Evolutionary conservation across 2,329 filamentous ascomycete genomes (phyloP).

Genomic region (Furcasterigmium furcatum): DNA sequence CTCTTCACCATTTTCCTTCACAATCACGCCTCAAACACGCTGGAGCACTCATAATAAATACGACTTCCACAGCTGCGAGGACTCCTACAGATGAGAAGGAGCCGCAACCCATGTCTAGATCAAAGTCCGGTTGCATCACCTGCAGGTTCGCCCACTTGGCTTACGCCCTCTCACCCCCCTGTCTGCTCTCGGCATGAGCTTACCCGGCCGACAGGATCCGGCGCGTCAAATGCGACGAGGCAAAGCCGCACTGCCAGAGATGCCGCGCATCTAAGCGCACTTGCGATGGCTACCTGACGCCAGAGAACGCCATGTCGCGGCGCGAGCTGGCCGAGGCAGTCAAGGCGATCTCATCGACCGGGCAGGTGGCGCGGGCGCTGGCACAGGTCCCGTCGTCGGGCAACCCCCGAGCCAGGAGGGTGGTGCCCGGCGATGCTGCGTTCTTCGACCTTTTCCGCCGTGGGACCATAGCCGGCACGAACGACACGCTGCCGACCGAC

Average conservation of each 20-base stretch:
- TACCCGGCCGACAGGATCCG: conserved; percentile 14
- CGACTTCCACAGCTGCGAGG: no score
- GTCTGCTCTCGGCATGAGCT: neutral
- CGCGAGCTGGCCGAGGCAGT: conserved; percentile 23
- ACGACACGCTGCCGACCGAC: conserved; percentile 17
- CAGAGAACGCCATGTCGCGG: conserved; percentile 19
- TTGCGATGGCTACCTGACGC: conserved; percentile 25
- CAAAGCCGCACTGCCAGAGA: conserved; percentile 19
- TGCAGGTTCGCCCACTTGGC: conserved; percentile 15
- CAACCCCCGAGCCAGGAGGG: neutral
- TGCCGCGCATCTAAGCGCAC: conserved; percentile 19
- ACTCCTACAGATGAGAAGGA: no score
- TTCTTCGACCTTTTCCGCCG: neutral
- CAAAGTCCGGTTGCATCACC: conserved; percentile 5
- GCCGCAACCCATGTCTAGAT: neutral
- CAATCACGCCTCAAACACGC: no score
- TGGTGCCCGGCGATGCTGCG: neutral
- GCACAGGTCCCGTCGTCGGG: neutral
- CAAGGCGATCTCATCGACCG: neutral
- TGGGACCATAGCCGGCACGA: neutral
- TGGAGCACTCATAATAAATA: no score
- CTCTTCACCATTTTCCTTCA: no score
- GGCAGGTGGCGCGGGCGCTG: neutral
- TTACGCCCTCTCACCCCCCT: neutral
- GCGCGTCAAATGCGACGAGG: conserved; percentile 28